Conservation (phyloP, 441 rosid genomes). For the Rhodomyrtus psidioides region DNA sequence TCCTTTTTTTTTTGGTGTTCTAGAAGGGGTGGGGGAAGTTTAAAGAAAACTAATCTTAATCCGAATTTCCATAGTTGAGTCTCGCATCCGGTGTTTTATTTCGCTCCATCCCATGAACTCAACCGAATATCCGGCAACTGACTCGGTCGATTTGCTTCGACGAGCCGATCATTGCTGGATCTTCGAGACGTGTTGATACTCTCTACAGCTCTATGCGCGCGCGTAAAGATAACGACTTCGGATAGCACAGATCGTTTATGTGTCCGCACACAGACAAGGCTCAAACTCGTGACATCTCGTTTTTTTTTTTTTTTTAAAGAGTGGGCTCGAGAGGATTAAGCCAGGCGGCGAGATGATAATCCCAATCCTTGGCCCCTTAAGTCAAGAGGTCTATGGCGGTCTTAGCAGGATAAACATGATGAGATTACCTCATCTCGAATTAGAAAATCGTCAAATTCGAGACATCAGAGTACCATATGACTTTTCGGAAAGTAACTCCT, state of each 20-base stretch:
- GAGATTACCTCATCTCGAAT: not conserved
- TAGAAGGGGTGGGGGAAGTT: not conserved
- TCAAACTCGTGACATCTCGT: not conserved
- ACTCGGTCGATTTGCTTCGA: too few species aligned
- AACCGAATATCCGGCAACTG: too few species aligned
- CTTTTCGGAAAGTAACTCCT: not conserved
- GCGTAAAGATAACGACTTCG: too few species aligned
- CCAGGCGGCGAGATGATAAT: not conserved
- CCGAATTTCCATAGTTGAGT: not conserved
- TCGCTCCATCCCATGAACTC: too few species aligned
- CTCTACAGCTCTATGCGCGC: not conserved
- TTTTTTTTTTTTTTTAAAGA: too few species aligned
- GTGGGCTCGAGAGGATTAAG: not conserved
- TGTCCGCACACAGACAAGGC: not conserved
- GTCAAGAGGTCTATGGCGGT: not conserved
- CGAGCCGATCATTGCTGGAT: too few species aligned
- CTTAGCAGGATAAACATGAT: not conserved
- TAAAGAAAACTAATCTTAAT: not conserved
- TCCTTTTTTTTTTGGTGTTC: not conserved
- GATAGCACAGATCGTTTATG: not conserved
- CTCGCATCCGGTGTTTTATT: fast-evolving
- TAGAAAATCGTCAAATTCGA: not conserved
- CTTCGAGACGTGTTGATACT: not conserved
- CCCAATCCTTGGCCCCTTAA: not conserved
- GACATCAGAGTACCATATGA: not conserved